Percentiles rank a stretch among this genome's conserved stretches.
phyloP scores from a whole-genome alignment of 164 flowering plant genomes.

The Hamamelis virginiana region DNA sequence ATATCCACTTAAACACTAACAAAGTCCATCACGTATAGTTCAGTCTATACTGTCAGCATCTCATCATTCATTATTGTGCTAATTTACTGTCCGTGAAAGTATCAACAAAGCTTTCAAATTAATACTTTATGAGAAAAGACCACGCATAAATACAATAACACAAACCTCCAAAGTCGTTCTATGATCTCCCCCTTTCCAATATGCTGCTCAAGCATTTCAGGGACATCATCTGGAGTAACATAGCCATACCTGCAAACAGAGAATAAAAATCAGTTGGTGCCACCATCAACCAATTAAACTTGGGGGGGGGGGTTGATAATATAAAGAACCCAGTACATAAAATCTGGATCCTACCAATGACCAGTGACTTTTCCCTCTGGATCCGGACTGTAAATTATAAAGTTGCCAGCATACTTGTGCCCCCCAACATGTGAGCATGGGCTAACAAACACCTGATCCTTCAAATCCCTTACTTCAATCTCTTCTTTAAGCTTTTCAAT shows the following conservation, averaged over 20 bases:
- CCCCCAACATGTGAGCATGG: conserved; percentile 95
- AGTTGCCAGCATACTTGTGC: conserved; percentile 96
- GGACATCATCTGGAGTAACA: conserved; percentile 85
- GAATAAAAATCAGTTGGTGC: not conserved
- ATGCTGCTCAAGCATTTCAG: conserved; percentile 70
- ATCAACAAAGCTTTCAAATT: not conserved
- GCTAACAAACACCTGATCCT: conserved; percentile 56
- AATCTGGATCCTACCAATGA: conserved; percentile 58
- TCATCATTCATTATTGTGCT: no score
- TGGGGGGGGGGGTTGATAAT: no score
- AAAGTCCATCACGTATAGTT: no score
- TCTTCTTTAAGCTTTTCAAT: conserved; percentile 70
- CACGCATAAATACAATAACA: conserved; percentile 10
- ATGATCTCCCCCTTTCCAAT: conserved; percentile 73
- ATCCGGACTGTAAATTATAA: conserved; percentile 65
- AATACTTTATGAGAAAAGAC: not conserved
- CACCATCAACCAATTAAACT: not conserved
- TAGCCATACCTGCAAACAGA: conserved; percentile 79
- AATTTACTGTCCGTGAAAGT: not conserved
- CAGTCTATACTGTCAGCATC: no score
- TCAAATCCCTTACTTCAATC: conserved; percentile 54
- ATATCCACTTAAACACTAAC: no score
- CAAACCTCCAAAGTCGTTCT: conserved; percentile 66
- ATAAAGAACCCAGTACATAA: not conserved
- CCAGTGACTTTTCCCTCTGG: conserved; percentile 62